A percentile compares a stretch with the other conserved stretches of the same genome.
These are phyloP conservation scores for Ajuga reptans DNA, from an alignment of 305 asterid species.

Conservation along the genomic window DNA sequence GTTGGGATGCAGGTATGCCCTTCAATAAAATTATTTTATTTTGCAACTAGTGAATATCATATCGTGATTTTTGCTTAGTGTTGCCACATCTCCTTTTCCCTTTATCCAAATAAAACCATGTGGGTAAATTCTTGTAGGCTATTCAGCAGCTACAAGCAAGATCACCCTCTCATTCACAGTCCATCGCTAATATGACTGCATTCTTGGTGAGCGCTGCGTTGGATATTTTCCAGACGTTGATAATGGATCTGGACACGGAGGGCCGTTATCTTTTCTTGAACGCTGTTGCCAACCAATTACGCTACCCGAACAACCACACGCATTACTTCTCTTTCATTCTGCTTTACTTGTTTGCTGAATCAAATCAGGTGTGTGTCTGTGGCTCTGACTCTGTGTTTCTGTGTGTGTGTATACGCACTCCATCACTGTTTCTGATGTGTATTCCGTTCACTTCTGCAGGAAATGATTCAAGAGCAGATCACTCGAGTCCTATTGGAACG, in stretches of 20 bases:
- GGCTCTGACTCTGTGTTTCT: background rate
- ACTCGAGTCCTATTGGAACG: slow-evolving; percentile 90
- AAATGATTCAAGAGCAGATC: slow-evolving; percentile 89
- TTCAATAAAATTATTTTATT: background rate
- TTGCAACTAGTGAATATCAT: background rate
- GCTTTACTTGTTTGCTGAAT: slow-evolving; percentile 77
- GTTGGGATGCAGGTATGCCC: slow-evolving; percentile 82
- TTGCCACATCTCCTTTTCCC: background rate
- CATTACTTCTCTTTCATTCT: slow-evolving; percentile 89
- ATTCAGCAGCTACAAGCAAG: slow-evolving; percentile 82
- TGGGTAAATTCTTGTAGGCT: slow-evolving; percentile 41
- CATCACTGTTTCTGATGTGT: background rate
- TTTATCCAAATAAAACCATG: background rate
- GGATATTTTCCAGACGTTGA: slow-evolving; percentile 79
- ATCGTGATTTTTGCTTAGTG: background rate
- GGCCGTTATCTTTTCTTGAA: slow-evolving; percentile 94
- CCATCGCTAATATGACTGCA: slow-evolving; percentile 56
- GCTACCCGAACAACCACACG: slow-evolving; percentile 95
- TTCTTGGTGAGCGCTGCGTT: slow-evolving; percentile 78
- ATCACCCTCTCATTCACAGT: slow-evolving; percentile 58
- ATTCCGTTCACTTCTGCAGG: slow-evolving; percentile 40
- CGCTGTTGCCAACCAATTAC: slow-evolving; percentile 91
- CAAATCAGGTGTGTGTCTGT: slow-evolving; percentile 60
- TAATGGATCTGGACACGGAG: slow-evolving; percentile 79
- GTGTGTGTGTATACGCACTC: background rate